Base-by-base conservation (phyloP, 768 basidiomycete genomes). In the Tubosaeta sp. region DNA sequence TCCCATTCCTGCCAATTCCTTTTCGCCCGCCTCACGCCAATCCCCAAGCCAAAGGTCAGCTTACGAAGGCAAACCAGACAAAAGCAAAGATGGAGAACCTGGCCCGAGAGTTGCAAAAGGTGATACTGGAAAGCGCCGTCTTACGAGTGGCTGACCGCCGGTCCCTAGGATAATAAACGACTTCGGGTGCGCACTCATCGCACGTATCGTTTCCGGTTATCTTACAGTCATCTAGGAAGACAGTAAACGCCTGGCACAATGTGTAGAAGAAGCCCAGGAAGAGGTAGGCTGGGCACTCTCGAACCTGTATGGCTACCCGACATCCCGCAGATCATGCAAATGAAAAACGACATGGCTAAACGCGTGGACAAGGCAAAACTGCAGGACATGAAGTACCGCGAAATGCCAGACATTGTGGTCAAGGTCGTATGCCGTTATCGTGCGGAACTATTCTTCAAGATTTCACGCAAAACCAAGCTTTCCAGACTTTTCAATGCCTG, bases 381-480 rank as follows among this genome's bases (percentile, higher is more conserved):
- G 27, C 87, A 87, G 59, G 89, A 90, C 60, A 74, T 79, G 60
- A 91, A 90, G 68, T 90, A 83, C 63, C 83, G 85, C 50, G 89
- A 91, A 68, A 83, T 82, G 76, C 87, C 88, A n/a, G 88, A 94
- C 64, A 89, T 93, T 53, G 85, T 92, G 46, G 83, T 93, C 71
- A 92, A 90, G 66, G 89, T 94, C 57, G 75, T 87, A 44, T 93
- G 90, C 69, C 85, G 86, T 59, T 92, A 92, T 65, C 87, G 91
- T 40, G 89, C 90, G 4, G 90, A 94, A 61, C 77, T 94, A 36
- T 91, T 89, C 74, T 94, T 94, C 81, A 93, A 91, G 69, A 90
- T 94, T 57, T 89, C 88, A 9, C 86, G 91, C 66, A 92, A 92
- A 71, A 90, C 88, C 24, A 92, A 90, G 65, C 75, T 94, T 30